A percentile compares a stretch with the other conserved stretches of the same genome.
Conservation (phyloP, 148 eudicot genomes). For the Silene uniflora region DNA sequence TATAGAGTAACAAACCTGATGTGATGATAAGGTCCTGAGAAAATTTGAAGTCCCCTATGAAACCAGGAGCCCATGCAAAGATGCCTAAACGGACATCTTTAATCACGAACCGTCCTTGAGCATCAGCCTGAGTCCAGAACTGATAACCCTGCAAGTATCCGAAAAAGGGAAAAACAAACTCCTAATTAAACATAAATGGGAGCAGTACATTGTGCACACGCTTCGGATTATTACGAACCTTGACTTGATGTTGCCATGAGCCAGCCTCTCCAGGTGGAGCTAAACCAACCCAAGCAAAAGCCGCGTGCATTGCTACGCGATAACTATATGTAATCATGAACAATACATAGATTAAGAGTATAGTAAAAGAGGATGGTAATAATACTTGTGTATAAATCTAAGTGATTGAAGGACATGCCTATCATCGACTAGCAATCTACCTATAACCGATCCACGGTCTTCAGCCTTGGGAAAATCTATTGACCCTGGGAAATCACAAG, state of each 20-base stretch:
- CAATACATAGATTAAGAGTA: neutral
- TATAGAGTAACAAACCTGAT: constrained; percentile 35
- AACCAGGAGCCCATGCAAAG: constrained; percentile 54
- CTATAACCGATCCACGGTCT: constrained; percentile 51
- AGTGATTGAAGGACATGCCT: constrained; percentile 34
- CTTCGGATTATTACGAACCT: constrained; percentile 38
- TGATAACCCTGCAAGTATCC: constrained; percentile 63
- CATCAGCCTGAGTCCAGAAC: constrained; percentile 52
- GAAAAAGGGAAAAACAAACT: neutral
- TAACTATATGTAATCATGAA: constrained; percentile 20
- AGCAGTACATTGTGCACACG: neutral
- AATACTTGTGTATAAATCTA: neutral
- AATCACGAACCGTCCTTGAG: constrained; percentile 39
- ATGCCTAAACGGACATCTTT: constrained; percentile 34
- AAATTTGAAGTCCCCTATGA: constrained; percentile 51
- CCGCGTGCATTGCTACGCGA: constrained; percentile 28
- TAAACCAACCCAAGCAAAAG: constrained; percentile 64
- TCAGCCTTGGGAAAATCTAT: constrained; percentile 43
- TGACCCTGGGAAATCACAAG: constrained; percentile 60
- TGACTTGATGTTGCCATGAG: constrained; percentile 77
- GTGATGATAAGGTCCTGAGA: constrained; percentile 19
- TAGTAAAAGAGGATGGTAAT: neutral
- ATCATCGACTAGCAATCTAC: constrained; percentile 60
- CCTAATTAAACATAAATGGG: neutral
- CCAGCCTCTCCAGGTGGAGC: constrained; percentile 63